Conservation (phyloP, 768 basidiomycete genomes). For the Epithele typhae region DNA sequence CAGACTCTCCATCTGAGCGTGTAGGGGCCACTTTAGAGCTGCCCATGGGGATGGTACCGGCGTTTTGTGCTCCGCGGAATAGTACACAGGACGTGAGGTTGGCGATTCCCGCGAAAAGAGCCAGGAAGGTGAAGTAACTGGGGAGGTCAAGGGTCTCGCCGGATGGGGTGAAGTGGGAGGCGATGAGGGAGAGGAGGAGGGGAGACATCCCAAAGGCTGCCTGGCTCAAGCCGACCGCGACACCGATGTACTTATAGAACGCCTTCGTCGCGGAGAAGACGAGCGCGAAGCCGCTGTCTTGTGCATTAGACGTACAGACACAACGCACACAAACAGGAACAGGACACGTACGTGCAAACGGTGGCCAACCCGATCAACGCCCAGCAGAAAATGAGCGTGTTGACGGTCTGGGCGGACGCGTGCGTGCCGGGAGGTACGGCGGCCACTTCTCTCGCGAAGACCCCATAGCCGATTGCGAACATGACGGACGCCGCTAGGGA, state of each 20-base stretch:
- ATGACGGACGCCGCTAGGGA: conserved; percentile 58
- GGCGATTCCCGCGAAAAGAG: conserved; percentile 45
- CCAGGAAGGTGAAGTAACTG: conserved; percentile 53
- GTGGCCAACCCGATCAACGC: conserved; percentile 63
- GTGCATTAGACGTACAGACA: neutral
- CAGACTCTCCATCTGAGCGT: no score
- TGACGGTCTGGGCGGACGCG: conserved; percentile 43
- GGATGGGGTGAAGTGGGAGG: conserved; percentile 52
- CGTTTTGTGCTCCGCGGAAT: conserved; percentile 17
- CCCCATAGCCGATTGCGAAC: conserved; percentile 56
- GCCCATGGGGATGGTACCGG: no score
- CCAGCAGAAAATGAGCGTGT: conserved; percentile 52
- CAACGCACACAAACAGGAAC: neutral
- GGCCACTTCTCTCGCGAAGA: conserved; percentile 58
- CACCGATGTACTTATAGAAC: conserved; percentile 61
- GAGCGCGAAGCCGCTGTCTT: conserved; percentile 58
- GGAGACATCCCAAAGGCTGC: conserved; percentile 82
- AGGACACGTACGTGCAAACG: conserved; percentile 61
- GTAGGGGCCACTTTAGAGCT: no score
- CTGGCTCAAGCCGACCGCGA: conserved; percentile 63
- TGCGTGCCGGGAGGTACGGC: conserved; percentile 35
- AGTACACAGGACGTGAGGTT: conserved; percentile 48
- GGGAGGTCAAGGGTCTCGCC: conserved; percentile 42
- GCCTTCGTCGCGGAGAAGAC: conserved; percentile 71
- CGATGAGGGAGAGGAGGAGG: conserved; percentile 62